Conservation (phyloP, 345 rosid genomes). For the Turnera subulata region DNA sequence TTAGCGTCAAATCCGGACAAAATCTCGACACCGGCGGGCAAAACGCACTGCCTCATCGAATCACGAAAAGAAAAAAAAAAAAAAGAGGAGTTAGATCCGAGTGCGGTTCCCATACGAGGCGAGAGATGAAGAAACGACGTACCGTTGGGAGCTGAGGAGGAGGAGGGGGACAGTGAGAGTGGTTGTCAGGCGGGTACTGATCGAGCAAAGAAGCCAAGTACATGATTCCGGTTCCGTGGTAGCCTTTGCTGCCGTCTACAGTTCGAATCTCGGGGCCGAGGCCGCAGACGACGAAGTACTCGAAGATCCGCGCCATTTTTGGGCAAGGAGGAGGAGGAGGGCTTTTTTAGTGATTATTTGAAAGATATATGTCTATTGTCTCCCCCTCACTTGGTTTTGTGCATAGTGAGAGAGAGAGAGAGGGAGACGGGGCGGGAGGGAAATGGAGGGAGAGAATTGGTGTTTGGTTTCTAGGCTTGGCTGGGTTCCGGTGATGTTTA, state of each 20-base stretch:
- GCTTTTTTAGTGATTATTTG: not conserved
- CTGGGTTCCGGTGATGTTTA: no score
- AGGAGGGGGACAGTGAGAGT: conserved; percentile 67
- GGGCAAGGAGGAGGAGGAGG: not conserved
- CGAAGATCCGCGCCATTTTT: conserved; percentile 68
- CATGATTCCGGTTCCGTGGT: conserved; percentile 50
- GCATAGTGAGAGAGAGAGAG: not conserved
- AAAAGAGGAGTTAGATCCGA: conserved; percentile 1
- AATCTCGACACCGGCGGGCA: conserved; percentile 88
- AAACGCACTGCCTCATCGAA: conserved; percentile 57
- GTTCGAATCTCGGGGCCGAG: conserved; percentile 94
- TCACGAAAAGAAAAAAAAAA: not conserved
- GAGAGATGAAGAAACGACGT: conserved; percentile 5
- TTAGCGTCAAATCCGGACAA: conserved; percentile 67
- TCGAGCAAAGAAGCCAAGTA: conserved; percentile 82
- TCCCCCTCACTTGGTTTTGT: not conserved
- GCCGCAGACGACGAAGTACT: conserved; percentile 93
- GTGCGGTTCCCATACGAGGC: not conserved
- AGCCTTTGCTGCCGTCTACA: conserved; percentile 77
- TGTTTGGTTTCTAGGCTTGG: no score
- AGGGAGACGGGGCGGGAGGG: not conserved
- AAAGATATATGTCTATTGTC: not conserved
- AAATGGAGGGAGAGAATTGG: not conserved
- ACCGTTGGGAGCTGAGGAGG: conserved; percentile 98
- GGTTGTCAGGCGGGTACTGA: conserved; percentile 74